phyloP scores from a whole-genome alignment of 352 stramenopile species.

The Phytophthora fragariae region DNA sequence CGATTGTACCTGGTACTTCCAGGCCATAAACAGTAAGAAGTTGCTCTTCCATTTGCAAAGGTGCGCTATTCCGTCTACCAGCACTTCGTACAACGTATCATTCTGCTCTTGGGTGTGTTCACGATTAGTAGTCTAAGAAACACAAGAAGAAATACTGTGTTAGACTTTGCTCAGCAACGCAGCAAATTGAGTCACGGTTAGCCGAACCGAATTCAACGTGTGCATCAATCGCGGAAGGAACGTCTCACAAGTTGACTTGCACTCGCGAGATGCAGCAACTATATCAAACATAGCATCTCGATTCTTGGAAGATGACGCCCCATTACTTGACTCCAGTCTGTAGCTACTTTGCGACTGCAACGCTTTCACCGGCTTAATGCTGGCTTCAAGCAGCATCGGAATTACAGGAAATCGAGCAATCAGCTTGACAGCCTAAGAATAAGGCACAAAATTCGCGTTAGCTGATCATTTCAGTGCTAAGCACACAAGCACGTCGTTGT shows the following conservation, averaged over 20 bases:
- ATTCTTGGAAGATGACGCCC: slow-evolving; percentile 20
- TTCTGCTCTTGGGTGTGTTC: slow-evolving; percentile 36
- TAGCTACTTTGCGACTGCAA: slow-evolving; percentile 21
- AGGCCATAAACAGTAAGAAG: slow-evolving; percentile 57
- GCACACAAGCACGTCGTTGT: slow-evolving; percentile 7
- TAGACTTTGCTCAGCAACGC: background rate
- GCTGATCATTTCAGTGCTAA: background rate
- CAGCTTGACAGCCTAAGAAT: slow-evolving; percentile 47
- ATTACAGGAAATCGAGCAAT: slow-evolving; percentile 56
- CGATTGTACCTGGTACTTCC: slow-evolving; percentile 60
- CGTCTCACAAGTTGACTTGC: slow-evolving; percentile 40
- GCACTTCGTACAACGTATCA: slow-evolving; percentile 26
- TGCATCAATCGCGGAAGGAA: slow-evolving; percentile 51
- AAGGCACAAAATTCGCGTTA: slow-evolving; percentile 7
- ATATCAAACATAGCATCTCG: slow-evolving; percentile 41
- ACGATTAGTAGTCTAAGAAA: slow-evolving; percentile 5
- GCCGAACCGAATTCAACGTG: slow-evolving; percentile 51
- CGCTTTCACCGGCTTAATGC: slow-evolving; percentile 45
- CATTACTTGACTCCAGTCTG: slow-evolving; percentile 32
- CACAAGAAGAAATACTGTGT: background rate
- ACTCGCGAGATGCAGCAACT: slow-evolving; percentile 30
- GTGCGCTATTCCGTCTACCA: slow-evolving; percentile 32
- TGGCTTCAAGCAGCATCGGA: slow-evolving; percentile 61
- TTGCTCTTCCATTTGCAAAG: slow-evolving; percentile 70
- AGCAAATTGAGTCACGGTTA: background rate